Conservation (phyloP, 257 asterid genomes). For the Haberlea rhodopensis region DNA sequence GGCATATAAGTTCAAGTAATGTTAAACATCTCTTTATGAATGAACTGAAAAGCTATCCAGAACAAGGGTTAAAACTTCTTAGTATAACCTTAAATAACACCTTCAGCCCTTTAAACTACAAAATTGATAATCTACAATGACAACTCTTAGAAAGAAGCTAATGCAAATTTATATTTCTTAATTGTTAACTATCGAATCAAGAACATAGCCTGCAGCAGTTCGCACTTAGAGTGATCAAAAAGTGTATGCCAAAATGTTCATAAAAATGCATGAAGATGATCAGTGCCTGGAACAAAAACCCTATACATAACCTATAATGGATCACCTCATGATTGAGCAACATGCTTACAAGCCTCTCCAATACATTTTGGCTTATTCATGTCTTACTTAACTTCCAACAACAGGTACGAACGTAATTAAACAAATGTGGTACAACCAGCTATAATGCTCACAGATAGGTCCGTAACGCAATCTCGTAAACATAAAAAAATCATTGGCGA, state of each 20-base stretch:
- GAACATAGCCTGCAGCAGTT: no score
- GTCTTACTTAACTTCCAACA: neutral
- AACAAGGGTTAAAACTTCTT: neutral
- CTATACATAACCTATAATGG: neutral
- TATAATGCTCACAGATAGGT: neutral
- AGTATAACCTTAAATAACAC: neutral
- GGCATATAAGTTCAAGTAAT: neutral
- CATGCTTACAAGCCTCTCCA: neutral
- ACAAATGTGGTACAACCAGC: neutral
- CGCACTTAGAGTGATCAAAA: neutral
- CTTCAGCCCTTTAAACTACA: neutral
- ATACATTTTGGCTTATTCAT: neutral
- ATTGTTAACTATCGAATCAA: no score
- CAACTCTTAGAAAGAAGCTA: no score
- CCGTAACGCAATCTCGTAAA: conserved; percentile 1
- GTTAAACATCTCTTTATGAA: neutral
- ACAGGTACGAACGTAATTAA: neutral
- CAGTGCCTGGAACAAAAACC: neutral
- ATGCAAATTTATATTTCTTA: no score
- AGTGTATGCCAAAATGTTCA: neutral
- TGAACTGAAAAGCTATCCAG: neutral
- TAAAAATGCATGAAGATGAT: neutral
- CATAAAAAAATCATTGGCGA: neutral
- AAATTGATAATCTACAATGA: neutral
- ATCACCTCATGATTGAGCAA: neutral